phyloP scores from a whole-genome alignment of 2,329 filamentous ascomycete genomes.

The Fusarium caatingaense region DNA sequence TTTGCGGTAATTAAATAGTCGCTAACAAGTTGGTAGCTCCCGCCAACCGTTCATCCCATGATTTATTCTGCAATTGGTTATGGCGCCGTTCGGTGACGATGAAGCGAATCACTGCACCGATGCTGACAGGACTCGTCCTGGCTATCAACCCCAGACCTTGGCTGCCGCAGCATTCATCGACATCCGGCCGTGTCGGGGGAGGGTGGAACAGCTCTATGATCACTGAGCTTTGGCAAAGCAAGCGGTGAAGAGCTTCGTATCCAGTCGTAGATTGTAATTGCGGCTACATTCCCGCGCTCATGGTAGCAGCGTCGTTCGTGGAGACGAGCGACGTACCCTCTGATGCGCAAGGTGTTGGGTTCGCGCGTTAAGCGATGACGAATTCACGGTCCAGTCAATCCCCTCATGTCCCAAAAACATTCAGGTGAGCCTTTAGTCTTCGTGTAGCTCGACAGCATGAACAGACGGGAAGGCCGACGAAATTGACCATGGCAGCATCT shows the following conservation, averaged over 20 bases:
- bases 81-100: slow-evolving; percentile 25
- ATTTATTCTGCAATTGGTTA: slow-evolving; percentile 19
- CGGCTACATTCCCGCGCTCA: slow-evolving; percentile 30
- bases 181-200: slow-evolving; percentile 26
- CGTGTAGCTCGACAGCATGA: not conserved
- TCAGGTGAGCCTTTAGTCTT: not conserved
- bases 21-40: slow-evolving; percentile 28
- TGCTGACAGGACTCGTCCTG: slow-evolving; percentile 8
- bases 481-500: slow-evolving; percentile 1
- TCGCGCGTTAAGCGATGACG: not conserved
- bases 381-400: not conserved
- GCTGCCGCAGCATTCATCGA: slow-evolving; percentile 28
- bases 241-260: slow-evolving; percentile 35
- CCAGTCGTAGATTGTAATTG: slow-evolving; percentile 26
- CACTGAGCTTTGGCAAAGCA: slow-evolving; percentile 26
- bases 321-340: slow-evolving; percentile 11
- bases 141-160: slow-evolving; percentile 29
- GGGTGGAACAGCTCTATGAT: not conserved
- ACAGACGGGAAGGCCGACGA: slow-evolving; percentile 6
- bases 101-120: not conserved
- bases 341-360: not conserved
- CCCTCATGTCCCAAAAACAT: not conserved
- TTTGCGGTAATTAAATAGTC: slow-evolving; percentile 39
- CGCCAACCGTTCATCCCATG: slow-evolving; percentile 36
- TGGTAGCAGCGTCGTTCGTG: slow-evolving; percentile 38